Evolutionary conservation across 352 stramenopile species (phyloP), one percentile per base, ranked within the genome.

Genomic region (Globisporangium acanthophoron): DNA sequence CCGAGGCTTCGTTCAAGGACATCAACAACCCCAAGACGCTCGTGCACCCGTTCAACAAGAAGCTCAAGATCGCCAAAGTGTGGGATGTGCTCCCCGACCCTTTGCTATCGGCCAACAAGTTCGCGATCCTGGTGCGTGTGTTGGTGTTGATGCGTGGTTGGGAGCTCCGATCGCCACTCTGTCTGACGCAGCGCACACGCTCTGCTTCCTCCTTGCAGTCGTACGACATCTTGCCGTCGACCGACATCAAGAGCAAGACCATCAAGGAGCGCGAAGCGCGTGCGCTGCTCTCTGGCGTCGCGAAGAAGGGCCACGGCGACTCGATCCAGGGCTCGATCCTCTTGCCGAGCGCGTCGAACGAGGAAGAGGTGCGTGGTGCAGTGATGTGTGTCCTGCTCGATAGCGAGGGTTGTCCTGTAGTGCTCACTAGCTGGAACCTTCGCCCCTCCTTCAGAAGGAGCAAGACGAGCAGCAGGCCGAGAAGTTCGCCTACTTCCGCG

Each of bases 81-180:
- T 94, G 85, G 85, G 80, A 94, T 57, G 85, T 94, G 5, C 86
- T 90, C 35, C 85, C 85, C 3, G 85, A 94, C 58, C 77, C 87
- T 44, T 16, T 88, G n/a, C 65, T 94, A 48, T 80, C 70, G 21
- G 67, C 80, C 31, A 94, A 94, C 71, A 89, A 90, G 60, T 94
- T 92, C 52, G 71, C 85, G 16, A 86, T 92, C 59, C 58, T 94
- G 64, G 81, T 92, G 73, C 52, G 73, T 72, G 37, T 62, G 35
- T n/a, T 35, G 31, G 31, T 27, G 24, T 27, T 27, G 3, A 1
- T 27, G 24, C 1, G 24, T 27, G 24, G 24, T 27, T 27, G 24
- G 24, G 24, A 27, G 24, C 24, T 27, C 24, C 24, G 24, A 27
- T 27, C 24, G 24, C 1, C 24, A 27, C 24, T 27, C 1, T 27